A percentile compares a stretch with the other conserved stretches of the same genome.
These are phyloP conservation scores for Heterococcus sp. DNA, from an alignment of 108 stramenopile species.

Conservation along the genomic window DNA sequence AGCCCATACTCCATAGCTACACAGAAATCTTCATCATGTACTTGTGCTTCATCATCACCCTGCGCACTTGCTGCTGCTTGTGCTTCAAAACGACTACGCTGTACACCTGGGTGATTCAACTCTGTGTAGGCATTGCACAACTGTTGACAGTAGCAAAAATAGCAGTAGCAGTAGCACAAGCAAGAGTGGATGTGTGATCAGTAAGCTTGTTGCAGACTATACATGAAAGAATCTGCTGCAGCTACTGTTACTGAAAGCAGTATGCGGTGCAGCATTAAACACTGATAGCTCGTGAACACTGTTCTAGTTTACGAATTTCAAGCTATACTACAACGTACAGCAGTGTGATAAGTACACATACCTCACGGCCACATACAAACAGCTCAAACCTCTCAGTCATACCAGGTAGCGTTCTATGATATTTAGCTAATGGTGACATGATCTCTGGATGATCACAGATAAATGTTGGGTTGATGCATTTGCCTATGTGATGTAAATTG, in stretches of 20 bases:
- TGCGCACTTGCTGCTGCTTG: slow-evolving; percentile 86
- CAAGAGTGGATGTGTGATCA: too few species aligned
- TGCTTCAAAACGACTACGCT: slow-evolving; percentile 82
- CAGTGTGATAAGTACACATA: too few species aligned
- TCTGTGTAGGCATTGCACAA: slow-evolving; percentile 99
- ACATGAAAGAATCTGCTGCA: too few species aligned
- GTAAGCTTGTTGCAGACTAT: too few species aligned
- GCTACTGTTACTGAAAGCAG: too few species aligned
- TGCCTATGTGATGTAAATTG: slow-evolving; percentile 9
- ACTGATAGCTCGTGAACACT: too few species aligned
- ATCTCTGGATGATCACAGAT: slow-evolving; percentile 86
- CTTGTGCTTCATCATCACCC: slow-evolving; percentile 98
- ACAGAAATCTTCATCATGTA: slow-evolving; percentile 87
- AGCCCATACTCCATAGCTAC: slow-evolving; percentile 95
- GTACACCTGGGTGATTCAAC: slow-evolving; percentile 94
- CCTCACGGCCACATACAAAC: slow-evolving; percentile 87
- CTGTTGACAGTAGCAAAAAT: slow-evolving; percentile 21
- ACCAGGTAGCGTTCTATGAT: slow-evolving; percentile 84
- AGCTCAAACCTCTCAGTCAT: slow-evolving; percentile 98
- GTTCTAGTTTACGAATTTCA: too few species aligned
- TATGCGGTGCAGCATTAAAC: too few species aligned
- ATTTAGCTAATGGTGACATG: slow-evolving; percentile 98
- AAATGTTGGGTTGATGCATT: slow-evolving; percentile 58
- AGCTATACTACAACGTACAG: too few species aligned
- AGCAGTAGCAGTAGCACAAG: not conserved